These are phyloP conservation scores for Ganoderma meredithae DNA, from an alignment of 1,284 basidiomycete species.

Conservation along the genomic window DNA sequence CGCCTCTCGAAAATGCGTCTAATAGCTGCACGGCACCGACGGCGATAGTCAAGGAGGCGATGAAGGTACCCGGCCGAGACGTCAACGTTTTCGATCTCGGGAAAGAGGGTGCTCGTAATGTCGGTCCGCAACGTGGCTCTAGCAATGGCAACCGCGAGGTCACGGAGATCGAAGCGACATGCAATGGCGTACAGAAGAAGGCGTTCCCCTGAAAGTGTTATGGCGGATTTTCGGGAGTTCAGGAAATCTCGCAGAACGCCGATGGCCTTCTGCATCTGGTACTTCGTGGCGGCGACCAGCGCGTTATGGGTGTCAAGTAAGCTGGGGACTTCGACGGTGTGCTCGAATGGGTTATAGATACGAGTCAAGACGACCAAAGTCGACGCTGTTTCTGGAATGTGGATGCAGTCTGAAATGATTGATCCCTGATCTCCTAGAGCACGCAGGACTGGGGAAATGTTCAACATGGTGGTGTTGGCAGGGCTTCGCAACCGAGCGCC, in stretches of 20 bases:
- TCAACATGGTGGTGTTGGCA: not conserved
- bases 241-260: conserved; percentile 8
- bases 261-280: conserved; percentile 41
- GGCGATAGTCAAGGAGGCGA: conserved; percentile 30
- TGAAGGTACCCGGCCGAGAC: conserved; percentile 24
- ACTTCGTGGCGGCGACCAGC: conserved; percentile 44
- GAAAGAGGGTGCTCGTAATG: not conserved
- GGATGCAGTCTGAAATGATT: not conserved
- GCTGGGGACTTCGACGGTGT: not conserved
- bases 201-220: not conserved
- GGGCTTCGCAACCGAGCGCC: not conserved
- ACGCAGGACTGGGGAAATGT: not conserved
- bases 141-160: conserved; percentile 19
- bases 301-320: conserved; percentile 37
- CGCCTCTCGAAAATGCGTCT: conserved; percentile 12
- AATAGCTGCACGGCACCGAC: conserved; percentile 18
- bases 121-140: conserved; percentile 8
- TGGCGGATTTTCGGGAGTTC: not conserved
- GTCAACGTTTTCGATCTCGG: conserved; percentile 4
- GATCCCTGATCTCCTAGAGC: not conserved
- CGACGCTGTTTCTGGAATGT: not conserved
- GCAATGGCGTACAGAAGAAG: conserved; percentile 20
- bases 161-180: conserved; percentile 15
- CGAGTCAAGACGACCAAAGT: not conserved
- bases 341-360: not conserved